Conservation (phyloP, 2,329 filamentous ascomycete genomes). For the Monilinia polystroma region DNA sequence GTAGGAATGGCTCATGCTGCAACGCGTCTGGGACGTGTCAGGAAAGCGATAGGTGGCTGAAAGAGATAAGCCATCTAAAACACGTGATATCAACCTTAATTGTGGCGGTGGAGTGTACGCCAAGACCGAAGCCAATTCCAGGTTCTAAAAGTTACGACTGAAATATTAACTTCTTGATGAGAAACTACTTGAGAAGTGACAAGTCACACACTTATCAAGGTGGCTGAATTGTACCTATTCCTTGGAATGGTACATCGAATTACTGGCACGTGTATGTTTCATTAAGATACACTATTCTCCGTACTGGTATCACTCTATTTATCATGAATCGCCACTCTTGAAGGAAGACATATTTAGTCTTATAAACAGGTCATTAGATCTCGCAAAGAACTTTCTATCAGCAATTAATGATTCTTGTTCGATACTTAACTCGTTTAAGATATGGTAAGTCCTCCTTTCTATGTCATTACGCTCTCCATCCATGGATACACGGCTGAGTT, state of each 20-base stretch:
- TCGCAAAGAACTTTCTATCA: neutral
- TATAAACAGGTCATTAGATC: neutral
- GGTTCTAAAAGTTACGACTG: too few species aligned
- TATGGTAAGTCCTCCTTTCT: neutral
- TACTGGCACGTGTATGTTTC: too few species aligned
- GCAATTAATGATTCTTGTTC: neutral
- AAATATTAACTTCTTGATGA: too few species aligned
- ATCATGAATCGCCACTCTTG: too few species aligned
- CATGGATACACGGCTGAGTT: slow-evolving; percentile 59
- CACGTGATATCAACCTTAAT: neutral
- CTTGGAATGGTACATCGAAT: too few species aligned
- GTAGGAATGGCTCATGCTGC: neutral
- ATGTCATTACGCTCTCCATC: slow-evolving; percentile 54
- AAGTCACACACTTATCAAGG: too few species aligned
- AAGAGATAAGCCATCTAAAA: neutral
- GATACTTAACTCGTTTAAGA: neutral
- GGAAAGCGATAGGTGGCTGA: neutral
- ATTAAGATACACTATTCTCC: too few species aligned
- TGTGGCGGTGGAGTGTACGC: neutral
- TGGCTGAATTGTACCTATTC: too few species aligned
- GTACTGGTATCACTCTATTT: too few species aligned
- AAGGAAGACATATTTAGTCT: too few species aligned
- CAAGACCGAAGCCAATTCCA: too few species aligned
- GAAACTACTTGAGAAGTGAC: too few species aligned
- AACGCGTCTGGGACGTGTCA: neutral